These are phyloP conservation scores for Tritrichomonas musculus DNA, from an alignment of 208 protist genomes.

Conservation along the genomic window DNA sequence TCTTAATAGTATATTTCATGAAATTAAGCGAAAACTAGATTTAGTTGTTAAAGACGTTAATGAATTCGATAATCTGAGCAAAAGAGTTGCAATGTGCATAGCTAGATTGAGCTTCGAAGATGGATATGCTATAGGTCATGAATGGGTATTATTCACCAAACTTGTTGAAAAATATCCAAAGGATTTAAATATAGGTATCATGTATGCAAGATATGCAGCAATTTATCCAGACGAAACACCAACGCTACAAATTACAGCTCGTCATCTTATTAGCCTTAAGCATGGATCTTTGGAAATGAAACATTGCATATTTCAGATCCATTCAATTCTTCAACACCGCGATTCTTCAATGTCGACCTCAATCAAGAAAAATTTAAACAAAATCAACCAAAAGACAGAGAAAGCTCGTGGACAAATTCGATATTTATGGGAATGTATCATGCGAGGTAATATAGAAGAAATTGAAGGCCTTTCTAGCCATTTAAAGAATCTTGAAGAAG, in stretches of 20 bases:
- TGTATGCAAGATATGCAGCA: neutral
- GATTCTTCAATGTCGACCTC: neutral
- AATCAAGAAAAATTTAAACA: neutral
- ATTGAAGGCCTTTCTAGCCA: neutral
- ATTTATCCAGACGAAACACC: slow-evolving; percentile 28
- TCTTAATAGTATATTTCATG: neutral
- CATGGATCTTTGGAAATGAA: neutral
- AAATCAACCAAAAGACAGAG: neutral
- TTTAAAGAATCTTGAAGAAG: neutral
- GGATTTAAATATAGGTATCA: neutral
- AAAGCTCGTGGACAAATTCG: neutral
- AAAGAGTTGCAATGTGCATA: neutral
- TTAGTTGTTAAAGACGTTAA: neutral
- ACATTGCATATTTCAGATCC: neutral
- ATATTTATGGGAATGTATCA: slow-evolving; percentile 12
- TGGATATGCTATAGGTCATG: neutral
- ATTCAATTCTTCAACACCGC: neutral
- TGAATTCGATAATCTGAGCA: neutral
- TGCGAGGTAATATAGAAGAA: neutral
- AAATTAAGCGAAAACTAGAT: neutral
- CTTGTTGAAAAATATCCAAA: neutral
- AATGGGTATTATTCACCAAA: neutral
- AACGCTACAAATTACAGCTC: neutral
- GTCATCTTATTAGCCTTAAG: neutral
- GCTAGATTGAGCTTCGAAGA: neutral